Evolutionary conservation across 805 yeast species (phyloP), one percentile per base, ranked within the genome.

Genomic region (Candida glaebosa): DNA sequence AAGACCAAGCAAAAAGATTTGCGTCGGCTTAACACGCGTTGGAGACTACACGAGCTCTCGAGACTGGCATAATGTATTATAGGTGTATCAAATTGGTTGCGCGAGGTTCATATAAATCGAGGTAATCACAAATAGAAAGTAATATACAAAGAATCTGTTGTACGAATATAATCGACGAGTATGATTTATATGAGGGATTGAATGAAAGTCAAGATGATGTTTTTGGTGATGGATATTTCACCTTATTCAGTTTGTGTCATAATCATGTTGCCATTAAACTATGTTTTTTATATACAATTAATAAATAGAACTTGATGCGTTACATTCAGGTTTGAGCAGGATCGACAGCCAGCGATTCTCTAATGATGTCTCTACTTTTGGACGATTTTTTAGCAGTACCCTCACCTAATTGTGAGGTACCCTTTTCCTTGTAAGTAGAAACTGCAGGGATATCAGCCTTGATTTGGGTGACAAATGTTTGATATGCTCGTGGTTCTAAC

Each of bases 361-460:
- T 72, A 37, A 78, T 75, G 41, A 78, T 62, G 49, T 75, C 79
- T 47, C 82, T 75, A 39, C 75, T 73, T 56, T 73, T 71, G 28
- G 59, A 52, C 24, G 58, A 50, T 38, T 63, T 62, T 17, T 62
- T 63, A 36, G 61, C 57, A 3, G 51, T 61, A 37, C 70, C 61
- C 53, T 78, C 83, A 3, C 83, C 83, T 47, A 78, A 66, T 57
- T 78, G 79, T 4, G 79, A 73, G 1, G 95, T 88, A 6, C 99
- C 99, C 66, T 83, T 91, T 54, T 89, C 96, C 53, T 96, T 87
- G 62, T 91, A 93, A 0, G 99, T 93, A 53, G 91, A 82, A 4
- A 93, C 99, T 0, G 99, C 99, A 2, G 99, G 99, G 38, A 93
- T 91, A 60, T 93, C 87, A 0, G 98, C 99, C 53, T 88, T 88